Conservation (phyloP, 169 alveolate species). For the Toxoplasma gondii region DNA sequence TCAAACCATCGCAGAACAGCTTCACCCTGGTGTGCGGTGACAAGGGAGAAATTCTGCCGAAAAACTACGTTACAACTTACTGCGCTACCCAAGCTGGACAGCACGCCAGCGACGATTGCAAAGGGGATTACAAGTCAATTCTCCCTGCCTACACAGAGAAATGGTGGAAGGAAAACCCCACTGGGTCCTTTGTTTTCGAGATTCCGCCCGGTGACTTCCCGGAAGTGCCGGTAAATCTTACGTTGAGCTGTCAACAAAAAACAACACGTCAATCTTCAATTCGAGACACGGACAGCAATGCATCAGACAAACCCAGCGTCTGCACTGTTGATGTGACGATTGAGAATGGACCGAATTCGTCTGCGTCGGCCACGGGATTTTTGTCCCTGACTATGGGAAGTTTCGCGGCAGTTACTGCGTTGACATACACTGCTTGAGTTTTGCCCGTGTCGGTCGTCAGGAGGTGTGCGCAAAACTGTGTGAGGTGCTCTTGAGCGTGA, state of each 20-base stretch:
- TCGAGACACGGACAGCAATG: neutral
- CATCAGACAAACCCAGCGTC: neutral
- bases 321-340: neutral
- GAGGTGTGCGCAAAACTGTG: too few species aligned
- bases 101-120: neutral
- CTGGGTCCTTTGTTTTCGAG: neutral
- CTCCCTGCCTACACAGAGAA: neutral
- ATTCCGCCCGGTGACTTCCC: neutral
- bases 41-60: neutral
- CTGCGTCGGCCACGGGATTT: too few species aligned
- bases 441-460: too few species aligned
- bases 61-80: neutral
- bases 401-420: too few species aligned
- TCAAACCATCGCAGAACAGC: neutral
- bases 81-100: neutral
- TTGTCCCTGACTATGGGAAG: too few species aligned
- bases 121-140: neutral
- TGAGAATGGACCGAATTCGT: too few species aligned
- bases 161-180: neutral
- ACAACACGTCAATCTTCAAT: neutral
- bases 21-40: too few species aligned
- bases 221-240: neutral
- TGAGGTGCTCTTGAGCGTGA: too few species aligned
- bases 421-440: too few species aligned
- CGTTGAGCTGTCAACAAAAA: neutral